Base-by-base conservation (phyloP, 2,329 filamentous ascomycete species). In the Colletotrichum acutatum region DNA sequence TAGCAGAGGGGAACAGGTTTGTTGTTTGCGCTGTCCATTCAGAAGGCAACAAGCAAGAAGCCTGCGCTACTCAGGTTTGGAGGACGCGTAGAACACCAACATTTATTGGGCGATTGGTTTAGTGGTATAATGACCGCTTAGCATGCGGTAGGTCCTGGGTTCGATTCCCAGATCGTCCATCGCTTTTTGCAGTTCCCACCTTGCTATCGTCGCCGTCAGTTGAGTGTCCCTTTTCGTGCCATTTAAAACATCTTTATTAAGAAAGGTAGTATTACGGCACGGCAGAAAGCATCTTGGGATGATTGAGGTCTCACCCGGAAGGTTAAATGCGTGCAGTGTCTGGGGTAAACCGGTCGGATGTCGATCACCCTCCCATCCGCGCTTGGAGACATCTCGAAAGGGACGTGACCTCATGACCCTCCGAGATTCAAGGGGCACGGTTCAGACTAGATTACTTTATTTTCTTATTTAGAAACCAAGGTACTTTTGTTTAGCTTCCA, bases 111-210 rank as follows among this genome's bases (percentile, higher is more conserved):
- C 60, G 61, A 63, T 63, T 63, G 61, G 61, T 63, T 63, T 63
- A 63, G 61, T 63, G 46, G 61, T 54, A 63, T 63, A 63, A 63
- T 63, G 61, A 63, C 61, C 61, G 61, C 61, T 63, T 63, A 63
- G 61, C 61, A 63, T 63, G 61, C 61, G 61, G 61, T 63, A 63
- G 61, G 61, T 63, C 61, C 61, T 24, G 60, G 60, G 60, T 63
- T 63, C 60, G 60, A 63, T 63, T 63, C 60, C 60, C 60, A 24
- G 60, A 53, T 63, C 60, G 60, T 63, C 60, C 60, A 63, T 26
- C 0, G 1, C 0, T 53, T 63, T 49, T 32, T 34, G 16, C 37
- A 5, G 4, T 12, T 7, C 9, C 37, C 24, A 5, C n/a, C 19
- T n/a, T 57, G 26, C 9, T 42, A 14, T 42, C 5, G 16, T 42